Evolutionary conservation across 306 rosid species (phyloP), one percentile per base, ranked within the genome.

Genomic region (Begonia loranthoides): DNA sequence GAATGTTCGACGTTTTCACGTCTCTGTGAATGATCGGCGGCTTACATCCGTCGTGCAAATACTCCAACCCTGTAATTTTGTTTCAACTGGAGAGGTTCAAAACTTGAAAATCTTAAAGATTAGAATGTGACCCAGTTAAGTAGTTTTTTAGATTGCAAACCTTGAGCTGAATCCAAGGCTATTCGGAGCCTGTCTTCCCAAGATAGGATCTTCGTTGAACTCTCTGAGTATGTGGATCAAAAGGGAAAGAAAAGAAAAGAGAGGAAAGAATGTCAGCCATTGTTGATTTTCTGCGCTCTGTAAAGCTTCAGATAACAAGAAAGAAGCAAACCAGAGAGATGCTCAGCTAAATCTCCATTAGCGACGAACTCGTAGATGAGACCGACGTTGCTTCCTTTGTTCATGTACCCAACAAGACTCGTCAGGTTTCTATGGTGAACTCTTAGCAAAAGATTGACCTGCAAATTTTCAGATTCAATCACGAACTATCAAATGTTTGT

Each of bases 1-100:
- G 59, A 44, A 72, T 72, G 45, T 72, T 72, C 9, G 66, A 8
- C n/a, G 63, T 50, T 54, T 72, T 72, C 33, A 67, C 58, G 54
- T 66, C 77, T 57, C 77, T 58, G 52, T 72, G 73, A 40, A 72
- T 46, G 10, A 62, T 72, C 1, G 77, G 66, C 54, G 73, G 77
- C 51, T 66, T 73, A 22, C 81, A 73, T 59, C 81, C 84, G 12
- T 62, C 19, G 12, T 80, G 83, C 43, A 80, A 51, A 63, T 80
- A 76, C 48, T 80, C 87, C 49, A 80, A 9, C 45, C 87, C 83
- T 80, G 64, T 41, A 39, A 36, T 52, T 52, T 51, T 50, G 22
- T 19, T 19, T 19, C 22, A 19, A 19, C 22, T 19, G 22, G 22
- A 28, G 36, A 28, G 36, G 9, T 7, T 28, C 36, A 28, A 28